Conservation (phyloP, 2,329 filamentous ascomycete species). For the Podosphaera xanthii region DNA sequence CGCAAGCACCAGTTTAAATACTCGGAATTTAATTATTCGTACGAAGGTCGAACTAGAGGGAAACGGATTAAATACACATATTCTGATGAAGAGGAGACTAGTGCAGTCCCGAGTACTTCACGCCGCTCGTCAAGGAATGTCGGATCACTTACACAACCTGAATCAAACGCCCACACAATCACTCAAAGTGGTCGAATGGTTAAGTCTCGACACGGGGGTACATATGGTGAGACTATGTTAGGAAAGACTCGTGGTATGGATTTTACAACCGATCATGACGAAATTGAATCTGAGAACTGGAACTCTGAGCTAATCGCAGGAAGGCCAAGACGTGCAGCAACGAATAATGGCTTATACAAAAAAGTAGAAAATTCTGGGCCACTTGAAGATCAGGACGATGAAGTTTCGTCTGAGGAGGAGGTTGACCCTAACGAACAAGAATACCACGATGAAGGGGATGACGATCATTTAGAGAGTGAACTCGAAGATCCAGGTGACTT, state of each 20-base stretch:
- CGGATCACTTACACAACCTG: slow-evolving; percentile 47
- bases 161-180: slow-evolving; percentile 36
- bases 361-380: slow-evolving; percentile 6
- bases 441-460: slow-evolving; percentile 46
- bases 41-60: slow-evolving; percentile 86
- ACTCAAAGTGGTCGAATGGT: slow-evolving; percentile 81
- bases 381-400: too few relatives aligned
- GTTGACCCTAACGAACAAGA: slow-evolving; percentile 51
- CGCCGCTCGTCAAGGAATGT: slow-evolving; percentile 56
- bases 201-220: slow-evolving; percentile 32
- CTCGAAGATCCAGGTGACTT: slow-evolving; percentile 33
- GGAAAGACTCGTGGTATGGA: slow-evolving; percentile 13
- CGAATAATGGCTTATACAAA: slow-evolving; percentile 6
- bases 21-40: slow-evolving; percentile 77
- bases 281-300: slow-evolving; percentile 22
- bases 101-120: slow-evolving; percentile 33
- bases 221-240: slow-evolving; percentile 30
- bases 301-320: slow-evolving; percentile 16
- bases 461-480: slow-evolving; percentile 35
- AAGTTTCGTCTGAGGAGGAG: slow-evolving; percentile 26
- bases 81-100: slow-evolving; percentile 62
- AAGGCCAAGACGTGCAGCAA: slow-evolving; percentile 19
- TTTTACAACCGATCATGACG: slow-evolving; percentile 20
- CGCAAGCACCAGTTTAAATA: slow-evolving; percentile 57
- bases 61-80: slow-evolving; percentile 95